A percentile compares a stretch with the other conserved stretches of the same genome.
phyloP scores from a whole-genome alignment of 2,329 filamentous ascomycete genomes.

The Sporothrix brunneoviolacea region DNA sequence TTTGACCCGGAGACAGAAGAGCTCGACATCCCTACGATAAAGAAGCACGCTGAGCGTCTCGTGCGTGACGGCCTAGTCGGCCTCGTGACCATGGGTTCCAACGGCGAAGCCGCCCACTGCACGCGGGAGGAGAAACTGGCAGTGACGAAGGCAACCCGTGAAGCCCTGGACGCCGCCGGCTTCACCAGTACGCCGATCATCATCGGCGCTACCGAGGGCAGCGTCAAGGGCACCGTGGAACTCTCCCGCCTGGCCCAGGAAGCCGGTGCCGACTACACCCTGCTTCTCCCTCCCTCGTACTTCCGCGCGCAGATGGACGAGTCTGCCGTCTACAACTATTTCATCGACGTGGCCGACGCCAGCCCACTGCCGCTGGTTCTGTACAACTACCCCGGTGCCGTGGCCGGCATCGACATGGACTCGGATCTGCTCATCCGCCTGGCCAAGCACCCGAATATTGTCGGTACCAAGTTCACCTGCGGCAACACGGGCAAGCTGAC shows the following conservation, averaged over 20 bases:
- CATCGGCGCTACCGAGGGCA: conserved; percentile 74
- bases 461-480: conserved; percentile 88
- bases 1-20: conserved; percentile 80
- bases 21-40: conserved; percentile 71
- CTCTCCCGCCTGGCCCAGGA: conserved; percentile 59
- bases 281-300: conserved; percentile 76
- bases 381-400: conserved; percentile 88
- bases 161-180: conserved; percentile 74
- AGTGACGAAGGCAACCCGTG: conserved; percentile 70
- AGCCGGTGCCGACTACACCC: conserved; percentile 71
- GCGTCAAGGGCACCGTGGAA: conserved; percentile 72
- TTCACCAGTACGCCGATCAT: conserved; percentile 73
- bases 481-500: conserved; percentile 87
- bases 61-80: conserved; percentile 72
- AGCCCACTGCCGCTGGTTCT: conserved; percentile 73
- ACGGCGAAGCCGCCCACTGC: conserved; percentile 83
- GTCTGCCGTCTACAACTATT: conserved; percentile 52
- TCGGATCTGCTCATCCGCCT: conserved; percentile 78
- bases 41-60: conserved; percentile 72
- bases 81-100: conserved; percentile 82
- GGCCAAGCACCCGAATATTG: conserved; percentile 72
- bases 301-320: conserved; percentile 74
- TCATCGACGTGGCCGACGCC: conserved; percentile 62
- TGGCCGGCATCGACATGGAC: conserved; percentile 83
- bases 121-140: conserved; percentile 68